Conservation (phyloP, 2,329 filamentous ascomycete genomes). For the Claviceps sp. region DNA sequence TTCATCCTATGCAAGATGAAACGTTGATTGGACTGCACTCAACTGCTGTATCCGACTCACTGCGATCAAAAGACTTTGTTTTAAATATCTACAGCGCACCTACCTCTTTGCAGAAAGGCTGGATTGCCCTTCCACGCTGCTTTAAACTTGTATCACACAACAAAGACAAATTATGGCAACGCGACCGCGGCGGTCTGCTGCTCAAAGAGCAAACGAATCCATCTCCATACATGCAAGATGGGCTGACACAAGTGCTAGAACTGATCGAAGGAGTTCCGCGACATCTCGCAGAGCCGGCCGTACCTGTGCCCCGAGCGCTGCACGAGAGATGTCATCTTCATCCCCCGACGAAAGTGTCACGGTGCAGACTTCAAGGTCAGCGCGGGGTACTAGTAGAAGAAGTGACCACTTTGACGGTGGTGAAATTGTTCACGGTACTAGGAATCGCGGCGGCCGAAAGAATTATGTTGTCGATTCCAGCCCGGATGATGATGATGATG, state of each 20-base stretch:
- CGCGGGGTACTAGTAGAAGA: slow-evolving; percentile 24
- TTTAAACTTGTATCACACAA: neutral
- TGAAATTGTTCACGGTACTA: slow-evolving; percentile 35
- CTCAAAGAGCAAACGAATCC: slow-evolving; percentile 27
- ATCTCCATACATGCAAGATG: slow-evolving; percentile 28
- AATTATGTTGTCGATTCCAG: slow-evolving; percentile 46
- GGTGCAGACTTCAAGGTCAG: slow-evolving; percentile 39
- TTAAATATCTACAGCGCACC: neutral
- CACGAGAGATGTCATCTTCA: slow-evolving; percentile 32
- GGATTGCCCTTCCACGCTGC: neutral
- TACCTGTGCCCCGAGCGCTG: slow-evolving; percentile 26
- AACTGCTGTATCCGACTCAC: neutral
- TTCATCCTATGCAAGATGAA: neutral
- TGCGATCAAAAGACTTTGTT: neutral
- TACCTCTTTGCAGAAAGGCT: neutral
- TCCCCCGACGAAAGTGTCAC: slow-evolving; percentile 36
- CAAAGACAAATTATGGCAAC: slow-evolving; percentile 25
- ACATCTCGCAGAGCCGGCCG: slow-evolving; percentile 39
- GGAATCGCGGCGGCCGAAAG: slow-evolving; percentile 43
- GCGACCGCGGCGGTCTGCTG: slow-evolving; percentile 33
- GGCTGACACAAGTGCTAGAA: slow-evolving; percentile 25
- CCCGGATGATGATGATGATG: slow-evolving; percentile 30
- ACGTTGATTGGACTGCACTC: neutral
- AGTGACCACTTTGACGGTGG: slow-evolving; percentile 28
- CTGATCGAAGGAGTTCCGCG: slow-evolving; percentile 27